Base-by-base conservation (phyloP, 2,329 filamentous ascomycete species). In the Pestalotiopsis sp. region DNA sequence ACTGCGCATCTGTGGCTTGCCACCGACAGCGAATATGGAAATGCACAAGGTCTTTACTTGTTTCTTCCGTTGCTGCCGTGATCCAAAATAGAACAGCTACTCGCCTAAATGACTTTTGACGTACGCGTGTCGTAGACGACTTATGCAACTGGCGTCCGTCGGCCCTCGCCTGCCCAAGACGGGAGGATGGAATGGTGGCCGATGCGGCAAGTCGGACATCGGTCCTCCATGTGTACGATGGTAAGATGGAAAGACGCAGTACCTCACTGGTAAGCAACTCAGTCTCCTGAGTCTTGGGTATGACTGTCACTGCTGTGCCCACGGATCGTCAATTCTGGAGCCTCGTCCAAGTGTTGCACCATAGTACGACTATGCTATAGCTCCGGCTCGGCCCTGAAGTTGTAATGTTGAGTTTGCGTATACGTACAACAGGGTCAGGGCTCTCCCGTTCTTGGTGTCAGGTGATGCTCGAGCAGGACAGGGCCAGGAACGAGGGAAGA, bases 1-100 rank as follows among this genome's bases (percentile, higher is more conserved):
- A 31, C 59, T 20, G 27, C 6, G 23, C n/a, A 49, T 52, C 38
- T 64, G 61, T 64, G 61, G 61, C 61, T 64, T 64, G 61, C 61
- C 61, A 64, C 61, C 39, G 25, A 62, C 17, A n/a, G 25, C 59
- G 59, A 62, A 39, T 62, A 17, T 36, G 31, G 31, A 36, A n/a
- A 52, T 52, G 20, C 45, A 52, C 17, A 62, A 14, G 41, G 7
- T 59, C 13, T 14, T 38, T 6, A 20, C 27, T 39, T 36, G 31
- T 36, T 9, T 13, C 57, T 13, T 27, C 57, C 27, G 23, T 36
- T 36, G 27, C 23, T 59, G 23, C 57, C 20, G 9, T 27, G 57
- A 6, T 59, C 57, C 14, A 36, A 59, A 59, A 59, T 59, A 59
- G 57, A 59, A 59, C 57, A 59, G n/a, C 25, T 20, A 7, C 20